phyloP scores from a whole-genome alignment of 1,139 yeast species.

The Suhomyces ambrosiae region DNA sequence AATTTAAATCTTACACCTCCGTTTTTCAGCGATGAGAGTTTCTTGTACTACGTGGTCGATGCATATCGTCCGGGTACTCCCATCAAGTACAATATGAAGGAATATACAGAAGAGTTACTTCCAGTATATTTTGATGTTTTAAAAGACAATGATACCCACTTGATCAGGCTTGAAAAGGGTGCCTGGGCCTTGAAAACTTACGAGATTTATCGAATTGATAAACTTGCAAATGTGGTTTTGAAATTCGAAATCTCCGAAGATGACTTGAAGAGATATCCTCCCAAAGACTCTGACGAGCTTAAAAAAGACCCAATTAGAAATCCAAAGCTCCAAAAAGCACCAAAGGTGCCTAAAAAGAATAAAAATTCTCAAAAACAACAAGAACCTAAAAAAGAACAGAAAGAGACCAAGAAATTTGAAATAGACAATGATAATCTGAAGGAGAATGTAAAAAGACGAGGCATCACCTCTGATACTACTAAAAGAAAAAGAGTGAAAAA shows the following conservation, averaged over 20 bases:
- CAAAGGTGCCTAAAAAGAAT: no score
- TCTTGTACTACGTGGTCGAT: constrained; percentile 37
- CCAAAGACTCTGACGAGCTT: no score
- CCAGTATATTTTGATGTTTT: constrained; percentile 27
- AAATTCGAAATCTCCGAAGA: constrained; percentile 21
- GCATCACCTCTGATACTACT: no score
- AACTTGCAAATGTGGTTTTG: constrained; percentile 27
- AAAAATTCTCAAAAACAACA: not conserved
- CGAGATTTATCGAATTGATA: constrained; percentile 27
- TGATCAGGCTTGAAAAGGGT: constrained; percentile 35
- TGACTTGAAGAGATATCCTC: constrained; percentile 10
- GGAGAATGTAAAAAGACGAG: no score
- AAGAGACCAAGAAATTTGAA: not conserved
- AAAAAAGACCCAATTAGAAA: no score
- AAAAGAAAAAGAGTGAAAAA: not conserved
- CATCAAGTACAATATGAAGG: constrained; percentile 46
- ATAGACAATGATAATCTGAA: no score
- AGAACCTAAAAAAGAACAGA: not conserved
- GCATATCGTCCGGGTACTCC: constrained; percentile 31
- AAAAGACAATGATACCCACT: constrained; percentile 13
- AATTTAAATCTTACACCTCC: constrained; percentile 38
- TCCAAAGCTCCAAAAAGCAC: no score
- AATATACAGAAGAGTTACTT: constrained; percentile 40
- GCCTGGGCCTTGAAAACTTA: constrained; percentile 42
- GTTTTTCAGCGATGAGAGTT: constrained; percentile 53